Conservation (phyloP, 2,329 filamentous ascomycete genomes). For the Hypoxylon sp. region DNA sequence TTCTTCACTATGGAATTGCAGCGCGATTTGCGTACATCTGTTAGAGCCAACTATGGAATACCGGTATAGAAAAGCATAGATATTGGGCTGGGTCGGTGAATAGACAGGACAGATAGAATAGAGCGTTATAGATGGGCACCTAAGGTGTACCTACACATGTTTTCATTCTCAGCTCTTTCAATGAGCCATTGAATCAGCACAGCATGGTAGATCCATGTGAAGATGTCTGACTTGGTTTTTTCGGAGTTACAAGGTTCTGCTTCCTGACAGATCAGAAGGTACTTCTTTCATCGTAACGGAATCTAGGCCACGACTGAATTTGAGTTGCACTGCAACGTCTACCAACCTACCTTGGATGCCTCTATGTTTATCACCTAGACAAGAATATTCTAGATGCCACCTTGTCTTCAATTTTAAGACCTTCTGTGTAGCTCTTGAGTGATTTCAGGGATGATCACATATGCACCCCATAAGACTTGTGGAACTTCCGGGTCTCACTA, state of each 20-base stretch:
- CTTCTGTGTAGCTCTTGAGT: not conserved
- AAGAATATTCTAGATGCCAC: not conserved
- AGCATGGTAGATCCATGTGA: not conserved
- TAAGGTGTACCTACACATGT: not conserved
- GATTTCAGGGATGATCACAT: not conserved
- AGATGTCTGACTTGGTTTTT: not conserved
- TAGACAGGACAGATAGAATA: slow-evolving; percentile 32
- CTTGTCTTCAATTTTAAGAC: slow-evolving; percentile 3
- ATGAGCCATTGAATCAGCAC: not conserved
- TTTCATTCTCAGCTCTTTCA: not conserved
- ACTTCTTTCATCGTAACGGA: not conserved
- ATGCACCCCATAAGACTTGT: slow-evolving; percentile 19
- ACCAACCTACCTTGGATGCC: not conserved
- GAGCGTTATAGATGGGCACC: not conserved
- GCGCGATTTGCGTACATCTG: slow-evolving; percentile 12
- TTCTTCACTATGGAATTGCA: slow-evolving; percentile 3
- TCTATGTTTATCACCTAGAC: not conserved
- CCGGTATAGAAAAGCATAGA: slow-evolving; percentile 27
- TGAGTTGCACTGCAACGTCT: not conserved
- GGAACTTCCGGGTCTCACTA: slow-evolving; percentile 7
- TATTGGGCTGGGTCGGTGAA: slow-evolving; percentile 14
- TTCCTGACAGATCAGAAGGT: not conserved
- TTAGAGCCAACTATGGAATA: slow-evolving; percentile 3
- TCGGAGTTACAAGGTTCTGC: not conserved
- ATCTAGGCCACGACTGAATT: not conserved